Base-by-base conservation (phyloP, 2,329 filamentous ascomycete species). In the Apiospora rasikravindrae region DNA sequence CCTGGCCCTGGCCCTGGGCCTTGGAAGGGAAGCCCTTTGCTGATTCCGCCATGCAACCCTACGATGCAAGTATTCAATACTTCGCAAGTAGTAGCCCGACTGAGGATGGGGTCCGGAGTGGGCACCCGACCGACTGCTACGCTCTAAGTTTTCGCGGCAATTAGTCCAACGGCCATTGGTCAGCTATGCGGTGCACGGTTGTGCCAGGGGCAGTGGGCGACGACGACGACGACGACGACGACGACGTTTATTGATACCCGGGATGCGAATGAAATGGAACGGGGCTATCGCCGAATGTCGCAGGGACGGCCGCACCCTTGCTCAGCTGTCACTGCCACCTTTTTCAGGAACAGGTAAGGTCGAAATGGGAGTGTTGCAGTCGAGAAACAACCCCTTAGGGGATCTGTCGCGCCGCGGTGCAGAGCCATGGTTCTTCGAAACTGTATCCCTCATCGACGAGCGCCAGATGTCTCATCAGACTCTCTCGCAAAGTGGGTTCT, bases 311-410 rank as follows among this genome's bases (percentile, higher is more conserved):
- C n/a, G 22, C 1, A 37, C 57, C 57, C 29, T n/a, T n/a, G 57
- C 22, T 2, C 57, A 40, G 57, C 57, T 64, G 57, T 64, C 57
- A 64, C 33, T 64, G 33, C 57, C 57, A 64, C 57, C 19, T 33
- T 64, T 64, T 64, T 64, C 57, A 64, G 57, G 57, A 64, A 64
- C 57, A 64, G 57, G 57, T 22, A 64, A 64, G 57, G 57, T n/a
- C 33, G 4, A 64, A 19, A 64, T 40, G 57, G 2, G 29, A 40
- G 57, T 64, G 57, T 64, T 40, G 33, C 57, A 64, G 57, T 64
- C 33, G 22, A 40, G 33, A 64, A 64, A 64, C 33, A 13, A 64
- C 29, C 57, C 57, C 57, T 13, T 64, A 64, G 57, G 57, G 33
- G 33, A 64, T 33, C 57, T 40, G 33, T 40, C 57, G 22, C 22